Percentiles rank a stretch among this genome's conserved stretches.
phyloP scores from a whole-genome alignment of 345 rosid species.

The Boechera retrofracta region DNA sequence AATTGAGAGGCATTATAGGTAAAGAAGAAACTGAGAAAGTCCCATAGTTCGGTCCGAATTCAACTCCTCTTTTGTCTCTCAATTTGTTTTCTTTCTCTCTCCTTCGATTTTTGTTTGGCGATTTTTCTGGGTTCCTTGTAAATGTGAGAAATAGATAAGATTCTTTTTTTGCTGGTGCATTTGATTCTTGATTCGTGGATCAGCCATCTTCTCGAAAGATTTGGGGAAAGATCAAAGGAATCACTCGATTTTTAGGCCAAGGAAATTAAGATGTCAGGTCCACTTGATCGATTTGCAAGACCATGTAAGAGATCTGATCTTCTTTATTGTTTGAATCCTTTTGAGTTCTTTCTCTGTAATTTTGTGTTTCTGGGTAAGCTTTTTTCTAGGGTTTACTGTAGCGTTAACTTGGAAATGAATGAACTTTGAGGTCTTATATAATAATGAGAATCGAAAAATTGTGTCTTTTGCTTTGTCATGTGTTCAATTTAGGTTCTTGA shows the following conservation, averaged over 20 bases:
- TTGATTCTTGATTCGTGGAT: constrained; percentile 45
- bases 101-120: not conserved
- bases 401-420: not conserved
- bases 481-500: constrained; percentile 1
- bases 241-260: constrained; percentile 8
- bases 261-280: constrained; percentile 80
- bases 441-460: constrained; percentile 8
- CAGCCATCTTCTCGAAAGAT: constrained; percentile 34
- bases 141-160: constrained; percentile 40
- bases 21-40: constrained; percentile 35
- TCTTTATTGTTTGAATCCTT: not conserved
- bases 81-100: constrained; percentile 5
- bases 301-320: constrained; percentile 76
- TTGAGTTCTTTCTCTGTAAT: not conserved
- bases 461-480: not conserved
- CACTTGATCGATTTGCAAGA: constrained; percentile 92
- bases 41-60: constrained; percentile 41
- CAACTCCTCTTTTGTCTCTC: constrained; percentile 38
- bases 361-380: not conserved
- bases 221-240: constrained; percentile 18
- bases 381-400: constrained; percentile 46
- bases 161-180: constrained; percentile 34
- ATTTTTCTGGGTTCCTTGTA: constrained; percentile 26
- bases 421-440: not conserved
- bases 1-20: constrained; percentile 32